Conservation (phyloP, 306 rosid species). For the Dryas octopetala region DNA sequence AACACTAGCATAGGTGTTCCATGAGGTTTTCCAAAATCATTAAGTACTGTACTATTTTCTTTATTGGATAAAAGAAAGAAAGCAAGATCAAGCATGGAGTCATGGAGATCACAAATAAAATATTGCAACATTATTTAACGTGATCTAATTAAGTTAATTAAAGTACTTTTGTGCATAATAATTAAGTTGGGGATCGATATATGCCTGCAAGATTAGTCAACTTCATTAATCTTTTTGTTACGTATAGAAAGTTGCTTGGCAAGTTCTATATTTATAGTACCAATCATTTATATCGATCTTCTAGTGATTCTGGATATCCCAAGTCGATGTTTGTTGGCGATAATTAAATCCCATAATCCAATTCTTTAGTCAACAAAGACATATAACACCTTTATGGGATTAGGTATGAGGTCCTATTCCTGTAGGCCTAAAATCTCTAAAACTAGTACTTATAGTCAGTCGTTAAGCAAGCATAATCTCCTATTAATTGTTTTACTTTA, state of each 20-base stretch:
- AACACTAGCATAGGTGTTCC: too few species aligned
- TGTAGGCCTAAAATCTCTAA: background rate
- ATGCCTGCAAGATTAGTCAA: background rate
- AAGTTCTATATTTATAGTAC: background rate
- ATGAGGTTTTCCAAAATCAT: too few species aligned
- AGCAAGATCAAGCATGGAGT: too few species aligned
- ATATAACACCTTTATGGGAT: conserved; percentile 8
- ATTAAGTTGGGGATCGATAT: background rate
- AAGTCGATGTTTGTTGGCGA: conserved; percentile 16
- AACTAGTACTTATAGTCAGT: background rate
- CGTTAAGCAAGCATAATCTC: conserved; percentile 11
- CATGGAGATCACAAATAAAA: too few species aligned
- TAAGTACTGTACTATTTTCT: too few species aligned
- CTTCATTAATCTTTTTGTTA: background rate
- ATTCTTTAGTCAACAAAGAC: conserved; percentile 13
- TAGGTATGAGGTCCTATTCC: conserved; percentile 15
- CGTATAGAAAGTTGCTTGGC: background rate
- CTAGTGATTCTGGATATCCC: background rate
- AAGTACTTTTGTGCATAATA: background rate
- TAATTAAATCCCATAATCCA: conserved; percentile 12
- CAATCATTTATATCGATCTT: background rate
- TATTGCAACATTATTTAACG: too few species aligned
- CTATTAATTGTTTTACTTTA: background rate
- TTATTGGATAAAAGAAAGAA: too few species aligned
- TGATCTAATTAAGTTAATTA: background rate